These are phyloP conservation scores for Lycium ferocissimum DNA, from an alignment of 257 asterid species.

Conservation along the genomic window DNA sequence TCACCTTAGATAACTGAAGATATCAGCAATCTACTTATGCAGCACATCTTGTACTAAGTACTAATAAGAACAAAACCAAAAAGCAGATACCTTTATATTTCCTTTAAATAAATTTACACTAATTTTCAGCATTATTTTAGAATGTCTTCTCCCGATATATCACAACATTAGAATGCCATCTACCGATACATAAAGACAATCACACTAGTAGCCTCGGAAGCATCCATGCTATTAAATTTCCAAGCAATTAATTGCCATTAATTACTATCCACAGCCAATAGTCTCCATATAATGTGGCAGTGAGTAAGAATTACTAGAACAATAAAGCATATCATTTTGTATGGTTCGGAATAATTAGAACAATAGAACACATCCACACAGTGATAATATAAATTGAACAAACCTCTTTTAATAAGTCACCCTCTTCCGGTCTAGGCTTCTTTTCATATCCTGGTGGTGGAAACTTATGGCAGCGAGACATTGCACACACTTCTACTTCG, in stretches of 20 bases:
- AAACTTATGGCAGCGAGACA: slow-evolving; percentile 98
- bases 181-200: neutral
- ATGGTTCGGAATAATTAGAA: neutral
- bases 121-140: neutral
- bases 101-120: neutral
- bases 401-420: slow-evolving; percentile 72
- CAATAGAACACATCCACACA: slow-evolving; percentile 17
- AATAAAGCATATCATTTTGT: too few relatives aligned
- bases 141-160: neutral
- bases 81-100: neutral
- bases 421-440: slow-evolving; percentile 66
- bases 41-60: neutral
- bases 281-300: neutral
- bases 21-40: neutral
- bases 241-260: neutral
- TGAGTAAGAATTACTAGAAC: neutral
- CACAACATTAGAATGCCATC: neutral
- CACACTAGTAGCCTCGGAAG: slow-evolving; percentile 5
- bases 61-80: neutral
- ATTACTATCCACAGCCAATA: neutral
- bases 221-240: neutral
- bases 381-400: slow-evolving; percentile 36
- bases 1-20: neutral
- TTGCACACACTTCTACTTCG: slow-evolving; percentile 55
- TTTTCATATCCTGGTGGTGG: slow-evolving; percentile 94